Conservation (phyloP, 768 basidiomycete genomes). For the Pisolithus marmoratus region DNA sequence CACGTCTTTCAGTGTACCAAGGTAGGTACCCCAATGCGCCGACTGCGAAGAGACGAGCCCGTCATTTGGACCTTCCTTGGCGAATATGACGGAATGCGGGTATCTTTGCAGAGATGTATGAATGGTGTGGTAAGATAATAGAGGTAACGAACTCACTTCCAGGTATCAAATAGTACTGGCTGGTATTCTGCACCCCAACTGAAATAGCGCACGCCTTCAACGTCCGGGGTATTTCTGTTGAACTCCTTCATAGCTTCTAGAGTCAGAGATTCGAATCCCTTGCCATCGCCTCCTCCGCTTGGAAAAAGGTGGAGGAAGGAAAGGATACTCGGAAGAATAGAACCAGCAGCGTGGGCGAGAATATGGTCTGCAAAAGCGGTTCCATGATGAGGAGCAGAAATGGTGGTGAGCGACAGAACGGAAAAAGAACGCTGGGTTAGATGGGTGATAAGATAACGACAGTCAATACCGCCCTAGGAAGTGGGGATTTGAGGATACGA, state of each 20-base stretch:
- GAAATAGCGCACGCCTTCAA: slow-evolving; percentile 77
- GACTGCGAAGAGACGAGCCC: too few species aligned
- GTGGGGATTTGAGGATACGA: not conserved
- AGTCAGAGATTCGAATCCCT: slow-evolving; percentile 87
- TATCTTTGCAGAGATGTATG: slow-evolving; percentile 30
- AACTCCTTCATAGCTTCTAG: slow-evolving; percentile 81
- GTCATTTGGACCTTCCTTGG: slow-evolving; percentile 93
- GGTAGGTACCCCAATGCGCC: too few species aligned
- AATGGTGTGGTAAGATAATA: not conserved
- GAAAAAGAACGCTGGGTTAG: slow-evolving; percentile 71
- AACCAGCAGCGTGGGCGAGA: slow-evolving; percentile 62
- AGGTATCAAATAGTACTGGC: slow-evolving; percentile 88
- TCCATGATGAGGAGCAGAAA: slow-evolving; percentile 92
- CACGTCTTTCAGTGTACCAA: too few species aligned
- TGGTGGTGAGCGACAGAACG: slow-evolving; percentile 86
- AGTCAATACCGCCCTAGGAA: slow-evolving; percentile 85
- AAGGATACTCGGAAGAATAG: slow-evolving; percentile 63
- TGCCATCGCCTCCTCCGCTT: slow-evolving; percentile 91
- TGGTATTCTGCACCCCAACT: slow-evolving; percentile 93
- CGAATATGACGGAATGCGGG: slow-evolving; percentile 75
- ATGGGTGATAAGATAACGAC: slow-evolving; percentile 81
- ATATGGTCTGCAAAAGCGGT: slow-evolving; percentile 93
- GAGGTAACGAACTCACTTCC: slow-evolving; percentile 44
- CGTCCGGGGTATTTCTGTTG: slow-evolving; percentile 81
- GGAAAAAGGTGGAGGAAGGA: slow-evolving; percentile 77